These are phyloP conservation scores for Starmerella etchellsii DNA, from an alignment of 805 yeast species.

Conservation along the genomic window DNA sequence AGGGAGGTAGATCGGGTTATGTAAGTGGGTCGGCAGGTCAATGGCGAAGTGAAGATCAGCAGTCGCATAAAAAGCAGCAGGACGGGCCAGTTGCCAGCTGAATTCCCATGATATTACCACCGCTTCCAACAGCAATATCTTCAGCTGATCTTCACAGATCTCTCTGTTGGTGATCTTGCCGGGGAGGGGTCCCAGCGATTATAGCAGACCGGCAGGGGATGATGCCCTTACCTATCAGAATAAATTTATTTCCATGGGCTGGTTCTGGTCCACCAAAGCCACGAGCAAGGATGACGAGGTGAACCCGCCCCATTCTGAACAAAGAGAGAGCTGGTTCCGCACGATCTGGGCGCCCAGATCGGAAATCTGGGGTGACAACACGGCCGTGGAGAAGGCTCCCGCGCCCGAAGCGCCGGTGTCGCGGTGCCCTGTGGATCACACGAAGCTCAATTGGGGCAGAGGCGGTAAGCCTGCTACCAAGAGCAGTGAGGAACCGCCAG, in stretches of 20 bases:
- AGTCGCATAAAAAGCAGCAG: too few relatives aligned
- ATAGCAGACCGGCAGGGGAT: too few relatives aligned
- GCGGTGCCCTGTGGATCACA: slow-evolving; percentile 35
- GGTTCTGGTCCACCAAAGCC: slow-evolving; percentile 63
- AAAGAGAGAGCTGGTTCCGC: slow-evolving; percentile 3
- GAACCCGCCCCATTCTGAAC: neutral
- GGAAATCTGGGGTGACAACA: slow-evolving; percentile 11
- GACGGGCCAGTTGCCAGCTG: too few relatives aligned
- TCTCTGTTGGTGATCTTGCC: too few relatives aligned
- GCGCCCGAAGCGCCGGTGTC: slow-evolving; percentile 2
- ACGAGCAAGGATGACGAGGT: neutral
- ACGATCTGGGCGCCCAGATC: slow-evolving; percentile 16
- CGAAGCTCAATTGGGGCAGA: slow-evolving; percentile 18
- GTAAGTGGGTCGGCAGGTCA: too few relatives aligned
- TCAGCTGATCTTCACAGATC: too few relatives aligned
- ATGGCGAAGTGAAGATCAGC: too few relatives aligned
- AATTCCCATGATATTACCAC: too few relatives aligned
- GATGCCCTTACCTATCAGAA: neutral
- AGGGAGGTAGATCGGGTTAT: too few relatives aligned
- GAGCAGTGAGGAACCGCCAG: neutral
- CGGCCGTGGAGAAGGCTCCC: neutral
- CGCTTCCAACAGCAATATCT: too few relatives aligned
- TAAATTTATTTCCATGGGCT: slow-evolving; percentile 47
- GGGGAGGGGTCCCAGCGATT: too few relatives aligned
- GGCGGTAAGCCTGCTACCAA: slow-evolving; percentile 1